Evolutionary conservation across 139 green algal genomes (phyloP), one percentile per base, ranked within the genome.

Genomic region (Desmodesmus armatus): DNA sequence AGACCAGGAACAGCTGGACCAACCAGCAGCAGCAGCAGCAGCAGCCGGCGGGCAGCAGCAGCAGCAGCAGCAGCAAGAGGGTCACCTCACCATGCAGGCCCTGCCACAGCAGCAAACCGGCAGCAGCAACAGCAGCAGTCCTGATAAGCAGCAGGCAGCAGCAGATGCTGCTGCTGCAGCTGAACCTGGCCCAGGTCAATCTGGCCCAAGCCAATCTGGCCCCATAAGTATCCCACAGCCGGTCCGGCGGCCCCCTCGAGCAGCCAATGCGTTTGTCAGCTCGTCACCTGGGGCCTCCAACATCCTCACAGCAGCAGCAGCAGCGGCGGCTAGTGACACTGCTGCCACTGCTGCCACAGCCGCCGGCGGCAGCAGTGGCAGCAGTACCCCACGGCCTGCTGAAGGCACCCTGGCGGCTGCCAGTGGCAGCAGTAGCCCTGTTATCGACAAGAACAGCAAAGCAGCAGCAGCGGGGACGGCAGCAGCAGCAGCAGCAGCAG

Each of bases 91-190:
- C n/a, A 51, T 39, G 51, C 53, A 53, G 35, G 19, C 6, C 5
- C 31, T 47, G 37, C 15, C 13, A 1, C 39, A 87, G 83, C 55
- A 58, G 55, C 66, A 62, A 33, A 65, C 51, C 74, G 79, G 58
- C 83, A 84, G 74, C 23, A 77, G 53, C 13, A 80, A 53, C 35
- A 74, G 74, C 80, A 86, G 78, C 70, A 90, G 58, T 0, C 41
- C n/a, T n/a, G n/a, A n/a, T 11, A 47, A 40, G 43, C 17, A 69
- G 86, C 66, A 53, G 44, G 39, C 19, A 69, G 21, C 21, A 27
- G 29, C 31, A 51, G 73, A 37, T 29, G 47, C 27, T 11, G 49
- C 51, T 29, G 49, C 47, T 47, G 7, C 23, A 71, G 41, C n/a
- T n/a, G n/a, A n/a, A n/a, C n/a, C n/a, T n/a, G n/a, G n/a, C n/a